Conservation (phyloP, 2,329 filamentous ascomycete species). For the Paecilomyces variotii region DNA sequence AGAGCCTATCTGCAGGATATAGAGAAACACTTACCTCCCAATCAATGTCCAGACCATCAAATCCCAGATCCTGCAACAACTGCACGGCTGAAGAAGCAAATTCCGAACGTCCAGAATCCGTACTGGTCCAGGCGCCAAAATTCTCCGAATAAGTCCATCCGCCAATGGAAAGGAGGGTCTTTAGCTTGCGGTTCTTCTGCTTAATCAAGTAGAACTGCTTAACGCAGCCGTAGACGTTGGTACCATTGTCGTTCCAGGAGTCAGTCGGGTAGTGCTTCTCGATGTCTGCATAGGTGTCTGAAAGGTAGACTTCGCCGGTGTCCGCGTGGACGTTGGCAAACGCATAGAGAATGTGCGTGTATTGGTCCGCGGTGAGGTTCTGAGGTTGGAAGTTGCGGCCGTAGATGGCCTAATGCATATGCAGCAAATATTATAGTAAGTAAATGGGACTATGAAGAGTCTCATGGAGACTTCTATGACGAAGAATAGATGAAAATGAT, state of each 20-base stretch:
- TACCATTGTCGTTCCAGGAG: constrained; percentile 58
- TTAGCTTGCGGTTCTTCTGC: constrained; percentile 66
- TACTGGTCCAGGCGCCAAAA: constrained; percentile 60
- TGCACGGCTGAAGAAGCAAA: constrained; percentile 65
- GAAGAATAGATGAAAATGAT: neutral
- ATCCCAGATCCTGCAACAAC: constrained; percentile 68
- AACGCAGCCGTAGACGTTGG: constrained; percentile 63
- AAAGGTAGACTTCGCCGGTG: constrained; percentile 69
- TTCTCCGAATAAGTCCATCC: constrained; percentile 73
- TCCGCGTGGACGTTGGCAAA: constrained; percentile 81
- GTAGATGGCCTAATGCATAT: constrained; percentile 61
- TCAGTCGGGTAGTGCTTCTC: constrained; percentile 64
- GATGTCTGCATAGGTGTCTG: constrained; percentile 60
- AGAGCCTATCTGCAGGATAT: neutral
- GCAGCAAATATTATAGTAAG: neutral
- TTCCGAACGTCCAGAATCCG: constrained; percentile 47
- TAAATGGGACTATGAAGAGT: neutral
- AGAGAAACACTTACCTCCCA: constrained; percentile 26
- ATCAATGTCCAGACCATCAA: constrained; percentile 44
- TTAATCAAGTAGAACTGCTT: constrained; percentile 48
- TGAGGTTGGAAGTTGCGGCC: constrained; percentile 77
- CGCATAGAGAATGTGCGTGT: constrained; percentile 84
- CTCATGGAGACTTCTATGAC: neutral
- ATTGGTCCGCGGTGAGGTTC: constrained; percentile 67
- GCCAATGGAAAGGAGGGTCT: constrained; percentile 74